phyloP scores from a whole-genome alignment of 2,329 filamentous ascomycete genomes.

The Paraphoma chrysanthemicola region DNA sequence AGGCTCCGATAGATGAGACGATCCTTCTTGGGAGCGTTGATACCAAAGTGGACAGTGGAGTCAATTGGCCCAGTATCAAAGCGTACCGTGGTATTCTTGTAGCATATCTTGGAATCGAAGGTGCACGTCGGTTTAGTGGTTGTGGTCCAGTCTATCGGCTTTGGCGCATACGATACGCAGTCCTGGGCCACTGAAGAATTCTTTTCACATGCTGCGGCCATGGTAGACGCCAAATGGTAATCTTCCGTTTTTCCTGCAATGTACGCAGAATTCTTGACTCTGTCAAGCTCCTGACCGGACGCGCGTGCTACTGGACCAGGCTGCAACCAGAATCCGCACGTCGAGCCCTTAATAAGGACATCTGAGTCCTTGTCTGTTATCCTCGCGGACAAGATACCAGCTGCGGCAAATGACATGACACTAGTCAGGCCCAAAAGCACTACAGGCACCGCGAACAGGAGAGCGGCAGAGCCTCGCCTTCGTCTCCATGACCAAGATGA shows the following conservation, averaged over 20 bases:
- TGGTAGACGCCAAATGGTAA: background rate
- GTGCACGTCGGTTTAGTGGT: background rate
- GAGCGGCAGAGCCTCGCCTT: background rate
- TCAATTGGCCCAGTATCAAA: slow-evolving; percentile 1
- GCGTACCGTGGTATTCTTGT: background rate
- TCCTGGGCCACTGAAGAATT: background rate
- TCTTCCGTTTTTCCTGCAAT: background rate
- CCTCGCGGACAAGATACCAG: slow-evolving; percentile 1
- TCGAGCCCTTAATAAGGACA: background rate
- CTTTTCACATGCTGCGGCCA: background rate
- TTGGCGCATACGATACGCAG: slow-evolving; percentile 1
- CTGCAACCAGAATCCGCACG: background rate
- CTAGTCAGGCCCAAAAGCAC: background rate
- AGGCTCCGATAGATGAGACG: background rate
- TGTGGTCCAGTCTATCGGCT: background rate
- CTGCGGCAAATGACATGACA: background rate
- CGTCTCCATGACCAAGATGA: background rate
- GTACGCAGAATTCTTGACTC: background rate
- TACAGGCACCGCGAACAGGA: background rate
- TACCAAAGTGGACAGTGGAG: background rate
- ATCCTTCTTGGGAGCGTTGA: background rate
- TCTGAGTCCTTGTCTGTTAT: background rate
- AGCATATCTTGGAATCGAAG: background rate
- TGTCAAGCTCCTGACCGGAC: background rate
- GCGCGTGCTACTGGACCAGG: background rate